phyloP scores from a whole-genome alignment of 805 yeast species.

The Wickerhamomyces sydowiorum region DNA sequence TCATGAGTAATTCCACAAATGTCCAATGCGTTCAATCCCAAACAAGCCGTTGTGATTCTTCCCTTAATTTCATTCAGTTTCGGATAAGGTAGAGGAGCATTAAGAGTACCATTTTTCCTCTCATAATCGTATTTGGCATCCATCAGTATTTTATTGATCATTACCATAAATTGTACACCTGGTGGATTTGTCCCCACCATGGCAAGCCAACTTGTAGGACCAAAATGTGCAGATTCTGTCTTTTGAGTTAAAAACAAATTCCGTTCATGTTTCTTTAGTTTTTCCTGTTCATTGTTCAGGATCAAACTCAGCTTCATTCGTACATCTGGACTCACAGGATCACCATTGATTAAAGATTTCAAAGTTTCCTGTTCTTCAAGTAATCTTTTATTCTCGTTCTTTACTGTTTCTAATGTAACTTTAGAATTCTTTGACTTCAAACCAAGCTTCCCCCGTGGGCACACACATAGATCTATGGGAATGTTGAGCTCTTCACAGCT shows the following conservation, averaged over 20 bases:
- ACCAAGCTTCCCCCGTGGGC: neutral
- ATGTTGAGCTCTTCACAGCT: neutral
- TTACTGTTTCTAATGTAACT: neutral
- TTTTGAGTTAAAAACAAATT: neutral
- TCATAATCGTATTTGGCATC: neutral
- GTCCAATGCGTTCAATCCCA: neutral
- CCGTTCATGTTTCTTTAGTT: neutral
- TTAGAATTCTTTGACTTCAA: conserved; percentile 1
- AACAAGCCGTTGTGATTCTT: neutral
- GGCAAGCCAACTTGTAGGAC: neutral
- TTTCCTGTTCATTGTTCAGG: neutral
- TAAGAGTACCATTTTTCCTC: neutral
- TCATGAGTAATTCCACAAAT: neutral
- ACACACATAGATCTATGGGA: neutral
- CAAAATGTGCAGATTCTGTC: neutral
- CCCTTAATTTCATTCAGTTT: neutral
- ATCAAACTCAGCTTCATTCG: neutral
- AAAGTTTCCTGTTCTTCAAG: neutral
- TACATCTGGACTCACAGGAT: neutral
- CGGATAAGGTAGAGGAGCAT: neutral
- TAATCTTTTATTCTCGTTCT: neutral
- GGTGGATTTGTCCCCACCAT: neutral
- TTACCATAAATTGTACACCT: neutral
- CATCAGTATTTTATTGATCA: neutral
- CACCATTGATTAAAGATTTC: neutral